Conservation (phyloP, 768 basidiomycete genomes). For the Cystofilobasidium capitatum region DNA sequence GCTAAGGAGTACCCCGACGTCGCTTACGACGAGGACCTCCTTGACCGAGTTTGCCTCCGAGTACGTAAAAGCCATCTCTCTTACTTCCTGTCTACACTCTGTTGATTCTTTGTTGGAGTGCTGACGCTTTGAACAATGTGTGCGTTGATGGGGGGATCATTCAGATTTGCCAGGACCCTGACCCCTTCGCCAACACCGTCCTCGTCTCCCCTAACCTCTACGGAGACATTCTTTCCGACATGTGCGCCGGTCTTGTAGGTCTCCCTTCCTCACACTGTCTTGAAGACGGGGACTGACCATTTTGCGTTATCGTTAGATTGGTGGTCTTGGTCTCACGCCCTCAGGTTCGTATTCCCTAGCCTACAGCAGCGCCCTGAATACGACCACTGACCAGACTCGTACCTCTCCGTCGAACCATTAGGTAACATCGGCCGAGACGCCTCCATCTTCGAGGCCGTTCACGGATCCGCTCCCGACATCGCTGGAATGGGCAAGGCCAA, state of each 20-base stretch:
- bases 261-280: not conserved
- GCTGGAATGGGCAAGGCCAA: conserved; percentile 87
- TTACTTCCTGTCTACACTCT: not conserved
- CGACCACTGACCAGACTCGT: too few relatives aligned
- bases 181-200: conserved; percentile 85
- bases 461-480: conserved; percentile 90
- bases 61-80: conserved; percentile 41
- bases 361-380: too few relatives aligned
- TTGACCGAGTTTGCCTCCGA: conserved; percentile 91
- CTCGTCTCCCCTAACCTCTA: conserved; percentile 99
- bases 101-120: not conserved
- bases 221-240: conserved; percentile 84
- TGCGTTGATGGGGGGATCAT: not conserved
- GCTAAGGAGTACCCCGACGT: conserved; percentile 91
- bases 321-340: conserved; percentile 91
- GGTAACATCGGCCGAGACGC: conserved; percentile 98
- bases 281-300: too few relatives aligned
- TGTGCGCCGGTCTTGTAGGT: conserved; percentile 75
- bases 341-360: too few relatives aligned
- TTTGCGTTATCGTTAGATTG: conserved; percentile 47
- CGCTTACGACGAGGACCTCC: conserved; percentile 88
- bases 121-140: not conserved
- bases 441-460: conserved; percentile 98
- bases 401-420: too few relatives aligned
- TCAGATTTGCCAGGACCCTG: conserved; percentile 87